Percentiles rank a stretch among this genome's conserved stretches.
Conservation (phyloP, 169 alveolate species). For the Plasmodium cynomolgi region DNA sequence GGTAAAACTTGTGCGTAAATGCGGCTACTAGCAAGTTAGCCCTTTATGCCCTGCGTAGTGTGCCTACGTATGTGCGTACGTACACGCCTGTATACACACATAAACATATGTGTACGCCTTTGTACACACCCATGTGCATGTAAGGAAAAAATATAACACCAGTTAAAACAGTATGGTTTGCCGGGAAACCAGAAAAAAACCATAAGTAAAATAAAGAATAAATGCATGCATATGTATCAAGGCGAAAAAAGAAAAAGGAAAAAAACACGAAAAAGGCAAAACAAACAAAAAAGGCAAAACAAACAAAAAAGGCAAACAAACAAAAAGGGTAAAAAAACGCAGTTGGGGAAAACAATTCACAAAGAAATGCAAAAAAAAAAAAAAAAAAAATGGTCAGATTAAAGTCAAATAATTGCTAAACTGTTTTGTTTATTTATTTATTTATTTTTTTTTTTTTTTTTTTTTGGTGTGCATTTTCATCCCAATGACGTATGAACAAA, state of each 20-base stretch:
- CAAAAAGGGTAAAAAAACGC: not conserved
- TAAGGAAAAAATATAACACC: not conserved
- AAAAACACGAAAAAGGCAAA: not conserved
- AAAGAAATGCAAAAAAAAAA: not conserved
- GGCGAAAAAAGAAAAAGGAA: not conserved
- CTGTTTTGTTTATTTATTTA: not conserved
- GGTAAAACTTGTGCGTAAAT: not conserved
- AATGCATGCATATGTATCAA: not conserved
- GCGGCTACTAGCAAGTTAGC: not conserved
- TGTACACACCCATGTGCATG: not conserved
- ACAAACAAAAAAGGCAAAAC: not conserved
- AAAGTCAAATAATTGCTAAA: constrained; percentile 2
- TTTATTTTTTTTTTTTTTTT: too few relatives aligned
- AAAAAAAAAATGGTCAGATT: not conserved
- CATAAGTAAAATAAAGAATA: constrained; percentile 1
- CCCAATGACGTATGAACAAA: not conserved
- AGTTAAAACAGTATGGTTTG: constrained; percentile 8
- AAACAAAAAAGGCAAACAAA: not conserved
- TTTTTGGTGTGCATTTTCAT: constrained; percentile 1
- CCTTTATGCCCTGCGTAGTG: not conserved
- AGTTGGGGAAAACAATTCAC: not conserved
- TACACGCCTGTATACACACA: not conserved
- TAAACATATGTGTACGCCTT: not conserved
- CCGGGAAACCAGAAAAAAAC: not conserved
- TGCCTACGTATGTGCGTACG: not conserved